phyloP scores from a whole-genome alignment of 2,329 filamentous ascomycete genomes.

The Trichophyton benhamiae region DNA sequence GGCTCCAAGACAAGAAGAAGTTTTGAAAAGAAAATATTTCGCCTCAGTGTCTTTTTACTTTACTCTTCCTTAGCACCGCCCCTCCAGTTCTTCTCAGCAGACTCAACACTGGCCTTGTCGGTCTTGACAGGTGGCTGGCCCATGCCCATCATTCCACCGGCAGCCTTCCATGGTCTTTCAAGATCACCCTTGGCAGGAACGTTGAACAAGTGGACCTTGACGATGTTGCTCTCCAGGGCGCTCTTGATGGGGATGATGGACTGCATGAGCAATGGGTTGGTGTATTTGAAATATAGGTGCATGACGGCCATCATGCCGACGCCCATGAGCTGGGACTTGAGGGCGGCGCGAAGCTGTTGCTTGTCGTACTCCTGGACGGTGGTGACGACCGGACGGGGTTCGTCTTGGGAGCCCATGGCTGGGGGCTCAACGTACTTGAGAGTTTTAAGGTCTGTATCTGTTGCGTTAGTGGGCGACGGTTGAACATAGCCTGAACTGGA shows the following conservation, averaged over 20 bases:
- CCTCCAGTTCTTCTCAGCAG: slow-evolving; percentile 38
- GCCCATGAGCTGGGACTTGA: slow-evolving; percentile 89
- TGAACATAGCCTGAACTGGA: background rate
- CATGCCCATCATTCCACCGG: slow-evolving; percentile 69
- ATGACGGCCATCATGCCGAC: slow-evolving; percentile 97
- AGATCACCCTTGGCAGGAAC: slow-evolving; percentile 79
- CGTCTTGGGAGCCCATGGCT: slow-evolving; percentile 82
- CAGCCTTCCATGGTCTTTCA: slow-evolving; percentile 88
- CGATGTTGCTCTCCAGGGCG: slow-evolving; percentile 84
- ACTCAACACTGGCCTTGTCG: slow-evolving; percentile 65
- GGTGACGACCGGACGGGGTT: slow-evolving; percentile 91
- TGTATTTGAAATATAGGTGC: slow-evolving; percentile 99
- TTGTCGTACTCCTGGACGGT: slow-evolving; percentile 93
- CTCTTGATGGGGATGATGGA: slow-evolving; percentile 96
- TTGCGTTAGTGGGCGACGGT: background rate
- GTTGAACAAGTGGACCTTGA: slow-evolving; percentile 90
- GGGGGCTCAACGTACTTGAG: slow-evolving; percentile 98
- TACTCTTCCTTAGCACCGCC: slow-evolving; percentile 42
- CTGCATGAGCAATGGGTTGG: slow-evolving; percentile 96
- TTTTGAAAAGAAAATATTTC: too few relatives aligned
- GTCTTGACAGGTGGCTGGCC: slow-evolving; percentile 61
- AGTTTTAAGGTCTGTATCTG: slow-evolving; percentile 71
- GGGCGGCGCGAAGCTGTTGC: slow-evolving; percentile 67
- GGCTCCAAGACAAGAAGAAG: background rate
- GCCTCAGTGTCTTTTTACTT: slow-evolving; percentile 19